Percentiles rank a stretch among this genome's conserved stretches.
phyloP scores from a whole-genome alignment of 2,329 filamentous ascomycete species.

The Fusarium buxicola region DNA sequence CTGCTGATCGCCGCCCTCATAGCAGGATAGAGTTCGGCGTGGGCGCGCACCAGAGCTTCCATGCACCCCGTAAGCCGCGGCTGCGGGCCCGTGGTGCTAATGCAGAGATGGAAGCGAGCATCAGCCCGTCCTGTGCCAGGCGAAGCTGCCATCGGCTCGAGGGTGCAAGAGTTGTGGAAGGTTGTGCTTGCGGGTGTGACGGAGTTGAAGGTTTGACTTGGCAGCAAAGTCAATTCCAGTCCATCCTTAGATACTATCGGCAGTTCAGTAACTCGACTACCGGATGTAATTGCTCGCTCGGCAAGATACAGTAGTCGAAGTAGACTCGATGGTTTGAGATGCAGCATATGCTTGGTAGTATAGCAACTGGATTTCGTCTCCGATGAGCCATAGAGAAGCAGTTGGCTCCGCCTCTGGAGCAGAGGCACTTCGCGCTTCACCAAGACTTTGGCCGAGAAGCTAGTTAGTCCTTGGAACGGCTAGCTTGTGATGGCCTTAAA shows the following conservation, averaged over 20 bases:
- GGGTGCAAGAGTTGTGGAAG: slow-evolving; percentile 2
- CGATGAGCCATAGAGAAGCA: background rate
- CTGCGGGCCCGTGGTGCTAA: slow-evolving; percentile 27
- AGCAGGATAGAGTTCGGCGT: slow-evolving; percentile 40
- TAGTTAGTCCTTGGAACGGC: background rate
- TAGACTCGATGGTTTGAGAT: no score
- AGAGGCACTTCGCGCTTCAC: background rate
- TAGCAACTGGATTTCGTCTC: background rate
- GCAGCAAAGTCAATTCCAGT: slow-evolving; percentile 11
- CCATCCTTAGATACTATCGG: slow-evolving; percentile 10
- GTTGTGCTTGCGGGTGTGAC: background rate
- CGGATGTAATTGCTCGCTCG: background rate
- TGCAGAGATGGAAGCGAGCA: slow-evolving; percentile 17
- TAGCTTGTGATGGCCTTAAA: slow-evolving; percentile 8
- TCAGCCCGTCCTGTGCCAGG: background rate
- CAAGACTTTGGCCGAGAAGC: background rate
- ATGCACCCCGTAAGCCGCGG: slow-evolving; percentile 37
- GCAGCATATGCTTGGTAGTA: background rate
- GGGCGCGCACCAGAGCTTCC: slow-evolving; percentile 24
- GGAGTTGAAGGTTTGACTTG: slow-evolving; percentile 19
- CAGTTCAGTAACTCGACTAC: slow-evolving; percentile 10
- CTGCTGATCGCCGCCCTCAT: slow-evolving; percentile 17
- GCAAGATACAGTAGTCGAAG: no score
- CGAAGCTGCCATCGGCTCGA: background rate
- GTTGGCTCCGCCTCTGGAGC: background rate